Evolutionary conservation across 495 filamentous ascomycete genomes (phyloP), one percentile per base, ranked within the genome.

Genomic region (Talaromyces adpressus): DNA sequence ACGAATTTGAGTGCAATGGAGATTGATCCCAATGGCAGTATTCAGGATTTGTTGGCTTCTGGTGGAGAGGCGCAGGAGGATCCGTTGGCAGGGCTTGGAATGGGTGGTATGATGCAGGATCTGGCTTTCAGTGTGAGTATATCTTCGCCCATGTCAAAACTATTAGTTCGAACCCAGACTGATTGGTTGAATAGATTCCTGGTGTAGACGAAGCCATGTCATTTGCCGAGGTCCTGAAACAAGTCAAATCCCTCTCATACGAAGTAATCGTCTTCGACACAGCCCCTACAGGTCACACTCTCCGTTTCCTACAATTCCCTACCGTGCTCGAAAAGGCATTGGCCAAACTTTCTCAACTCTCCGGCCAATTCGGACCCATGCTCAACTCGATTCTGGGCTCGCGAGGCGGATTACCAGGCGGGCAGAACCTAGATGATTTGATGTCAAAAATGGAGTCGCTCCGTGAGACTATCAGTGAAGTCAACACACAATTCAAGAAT

Each of bases 201-300:
- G 94, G 94, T 75, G 93, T 99, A 62, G 94, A 99, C 74, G 94
- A 99, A 76, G 94, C 94, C 70, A 98, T 98, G 95, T 97, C 94
- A 57, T 99, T 98, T 70, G 94, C 94, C 69, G 94, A 98, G 78
- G 94, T 98, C 57, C 84, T 98, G 64, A 98, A 99, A 77, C 95
- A 99, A 78, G 94, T 99, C 79, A 98, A 98, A 77, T 95, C 91
- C n/a, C 87, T 98, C 65, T 95, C 91, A 9, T 99, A 98, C 84
- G 94, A 97, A 73, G 89, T 91, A 68, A 97, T 99, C 76, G 91
- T 99, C 73, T 99, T 98, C 85, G 94, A 99, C 71, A 99, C 94
- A 51, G 94, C 94, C 1, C 94, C 94, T 7, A 99, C 94, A n/a
- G 94, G 94, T 54, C 94, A 99, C 83, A 99, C 94, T 0, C 87